A percentile compares a stretch with the other conserved stretches of the same genome.
These are phyloP conservation scores for Geotrichum cucujoidarum DNA, from an alignment of 1,139 yeast genomes.

Conservation along the genomic window DNA sequence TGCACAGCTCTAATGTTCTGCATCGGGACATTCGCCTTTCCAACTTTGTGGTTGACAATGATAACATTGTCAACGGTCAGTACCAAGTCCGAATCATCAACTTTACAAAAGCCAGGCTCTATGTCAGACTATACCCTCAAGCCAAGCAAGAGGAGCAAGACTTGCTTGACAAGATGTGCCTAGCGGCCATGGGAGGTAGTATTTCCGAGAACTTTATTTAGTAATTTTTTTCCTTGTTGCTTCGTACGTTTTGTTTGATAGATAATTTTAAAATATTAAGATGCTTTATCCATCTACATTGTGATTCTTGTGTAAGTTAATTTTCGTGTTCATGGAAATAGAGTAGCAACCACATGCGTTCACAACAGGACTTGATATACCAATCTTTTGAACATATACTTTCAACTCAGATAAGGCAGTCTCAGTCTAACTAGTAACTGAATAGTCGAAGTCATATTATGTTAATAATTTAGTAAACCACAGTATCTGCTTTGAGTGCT, in stretches of 20 bases:
- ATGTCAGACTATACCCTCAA: slow-evolving; percentile 26
- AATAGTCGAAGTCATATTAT: not conserved
- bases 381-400: no score
- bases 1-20: slow-evolving; percentile 27
- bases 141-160: slow-evolving; percentile 27
- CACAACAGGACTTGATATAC: no score
- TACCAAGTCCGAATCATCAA: slow-evolving; percentile 26
- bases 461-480: no score
- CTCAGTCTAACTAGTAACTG: no score
- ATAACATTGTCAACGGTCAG: slow-evolving; percentile 6
- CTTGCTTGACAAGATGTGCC: slow-evolving; percentile 34
- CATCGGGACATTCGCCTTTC: slow-evolving; percentile 25
- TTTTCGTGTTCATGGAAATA: not conserved
- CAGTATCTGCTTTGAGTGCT: no score
- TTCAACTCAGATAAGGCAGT: no score
- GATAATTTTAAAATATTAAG: not conserved
- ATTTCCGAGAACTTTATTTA: not conserved
- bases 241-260: not conserved
- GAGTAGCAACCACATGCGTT: no score
- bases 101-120: slow-evolving; percentile 26
- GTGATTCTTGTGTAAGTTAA: not conserved
- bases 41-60: slow-evolving; percentile 26
- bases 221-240: no score
- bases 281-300: not conserved
- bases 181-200: slow-evolving; percentile 11